Conservation (phyloP, 225 moss, liverwort and hornwort genomes). For the Antitrichia curtipendula region DNA sequence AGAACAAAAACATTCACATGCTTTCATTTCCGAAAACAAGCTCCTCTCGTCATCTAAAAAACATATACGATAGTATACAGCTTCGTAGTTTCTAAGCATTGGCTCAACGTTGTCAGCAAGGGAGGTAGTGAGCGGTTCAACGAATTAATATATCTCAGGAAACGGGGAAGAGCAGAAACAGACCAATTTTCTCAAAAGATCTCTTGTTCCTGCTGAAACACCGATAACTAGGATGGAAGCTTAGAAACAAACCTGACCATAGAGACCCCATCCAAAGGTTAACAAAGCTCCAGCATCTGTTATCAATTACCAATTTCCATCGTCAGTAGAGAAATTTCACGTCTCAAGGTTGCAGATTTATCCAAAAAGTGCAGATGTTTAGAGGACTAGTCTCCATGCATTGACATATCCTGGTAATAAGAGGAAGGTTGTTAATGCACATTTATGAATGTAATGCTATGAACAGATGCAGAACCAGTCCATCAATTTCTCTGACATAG, state of each 20-base stretch:
- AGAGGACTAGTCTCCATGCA: not conserved
- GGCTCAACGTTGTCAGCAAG: not conserved
- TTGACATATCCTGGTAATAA: not conserved
- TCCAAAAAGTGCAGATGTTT: not conserved
- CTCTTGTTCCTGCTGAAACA: not conserved
- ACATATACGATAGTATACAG: not conserved
- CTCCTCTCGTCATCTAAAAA: not conserved
- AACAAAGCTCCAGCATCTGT: constrained; percentile 84
- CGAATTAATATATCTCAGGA: not conserved
- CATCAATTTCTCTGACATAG: not conserved
- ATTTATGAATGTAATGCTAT: not conserved
- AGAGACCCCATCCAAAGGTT: constrained; percentile 96
- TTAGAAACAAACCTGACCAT: constrained; percentile 73
- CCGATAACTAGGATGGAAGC: not conserved
- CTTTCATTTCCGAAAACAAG: not conserved
- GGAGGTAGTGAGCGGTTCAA: not conserved
- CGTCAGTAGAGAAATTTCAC: not conserved
- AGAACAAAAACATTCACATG: not conserved
- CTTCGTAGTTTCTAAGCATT: not conserved
- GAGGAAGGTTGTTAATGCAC: not conserved
- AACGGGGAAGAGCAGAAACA: not conserved
- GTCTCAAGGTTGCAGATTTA: not conserved
- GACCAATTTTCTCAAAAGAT: not conserved
- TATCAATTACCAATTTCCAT: not conserved
- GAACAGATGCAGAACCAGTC: not conserved